These are phyloP conservation scores for Penicillium sp. DNA, from an alignment of 2,329 filamentous ascomycete species.

Conservation along the genomic window DNA sequence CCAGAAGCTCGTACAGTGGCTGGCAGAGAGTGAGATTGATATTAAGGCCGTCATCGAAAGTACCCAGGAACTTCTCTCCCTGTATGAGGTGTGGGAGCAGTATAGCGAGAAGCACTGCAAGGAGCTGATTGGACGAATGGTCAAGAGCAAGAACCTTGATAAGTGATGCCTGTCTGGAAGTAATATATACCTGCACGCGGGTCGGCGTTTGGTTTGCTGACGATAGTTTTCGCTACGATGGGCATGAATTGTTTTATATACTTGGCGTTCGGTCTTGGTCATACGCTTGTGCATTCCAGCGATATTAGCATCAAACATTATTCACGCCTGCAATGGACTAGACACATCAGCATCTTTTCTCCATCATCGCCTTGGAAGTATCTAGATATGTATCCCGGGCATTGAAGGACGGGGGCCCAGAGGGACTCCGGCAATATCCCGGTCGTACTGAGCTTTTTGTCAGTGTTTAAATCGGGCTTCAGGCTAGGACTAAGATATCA, in stretches of 20 bases:
- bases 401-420: neutral
- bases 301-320: neutral
- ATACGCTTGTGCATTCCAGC: neutral
- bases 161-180: constrained; percentile 47
- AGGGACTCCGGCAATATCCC: neutral
- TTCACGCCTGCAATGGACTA: neutral
- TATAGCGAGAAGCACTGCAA: constrained; percentile 68
- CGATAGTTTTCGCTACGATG: neutral
- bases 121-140: constrained; percentile 64
- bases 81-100: constrained; percentile 76
- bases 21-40: constrained; percentile 83
- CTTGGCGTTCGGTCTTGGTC: neutral
- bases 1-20: constrained; percentile 73
- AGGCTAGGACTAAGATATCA: neutral
- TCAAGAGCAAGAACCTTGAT: constrained; percentile 62
- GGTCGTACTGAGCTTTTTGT: neutral
- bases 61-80: constrained; percentile 86
- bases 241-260: neutral
- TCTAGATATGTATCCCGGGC: neutral
- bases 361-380: neutral
- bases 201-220: neutral
- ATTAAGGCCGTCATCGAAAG: constrained; percentile 84
- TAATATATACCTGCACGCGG: neutral
- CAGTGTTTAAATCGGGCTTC: neutral
- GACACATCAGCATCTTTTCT: neutral